phyloP scores from a whole-genome alignment of 2,329 filamentous ascomycete species.

The Diaporthe eres region DNA sequence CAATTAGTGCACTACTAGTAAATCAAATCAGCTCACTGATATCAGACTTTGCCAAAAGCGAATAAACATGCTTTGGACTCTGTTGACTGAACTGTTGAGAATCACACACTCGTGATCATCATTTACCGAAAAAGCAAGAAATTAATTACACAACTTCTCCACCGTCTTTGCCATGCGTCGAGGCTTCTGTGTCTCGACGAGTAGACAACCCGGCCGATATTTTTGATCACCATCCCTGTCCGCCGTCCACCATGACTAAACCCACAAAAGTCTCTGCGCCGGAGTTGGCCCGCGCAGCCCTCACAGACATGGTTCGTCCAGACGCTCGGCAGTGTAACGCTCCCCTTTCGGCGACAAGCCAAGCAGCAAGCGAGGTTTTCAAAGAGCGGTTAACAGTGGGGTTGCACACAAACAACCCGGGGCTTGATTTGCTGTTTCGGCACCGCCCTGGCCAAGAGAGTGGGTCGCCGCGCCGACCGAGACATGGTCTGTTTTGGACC shows the following conservation, averaged over 20 bases:
- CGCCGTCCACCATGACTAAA: background rate
- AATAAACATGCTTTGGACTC: background rate
- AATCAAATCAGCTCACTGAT: background rate
- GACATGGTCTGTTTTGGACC: background rate
- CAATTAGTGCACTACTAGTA: background rate
- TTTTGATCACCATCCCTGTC: too few species aligned
- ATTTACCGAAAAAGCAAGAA: background rate
- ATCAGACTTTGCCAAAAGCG: background rate
- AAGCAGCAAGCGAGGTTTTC: conserved; percentile 18
- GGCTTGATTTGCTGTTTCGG: conserved; percentile 13
- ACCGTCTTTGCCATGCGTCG: background rate
- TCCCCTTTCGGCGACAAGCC: conserved; percentile 1
- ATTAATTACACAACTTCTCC: background rate
- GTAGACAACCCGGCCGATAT: background rate
- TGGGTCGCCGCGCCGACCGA: conserved; percentile 26
- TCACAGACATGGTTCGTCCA: background rate
- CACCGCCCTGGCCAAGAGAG: background rate
- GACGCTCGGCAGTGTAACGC: background rate
- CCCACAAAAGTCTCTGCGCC: background rate
- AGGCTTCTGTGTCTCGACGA: background rate
- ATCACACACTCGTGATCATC: background rate
- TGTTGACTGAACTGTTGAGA: background rate
- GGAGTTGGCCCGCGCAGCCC: background rate
- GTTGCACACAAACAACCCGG: background rate
- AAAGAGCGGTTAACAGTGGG: background rate